Conservation (phyloP, 768 basidiomycete species). For the Rhizopogon salebrosus region DNA sequence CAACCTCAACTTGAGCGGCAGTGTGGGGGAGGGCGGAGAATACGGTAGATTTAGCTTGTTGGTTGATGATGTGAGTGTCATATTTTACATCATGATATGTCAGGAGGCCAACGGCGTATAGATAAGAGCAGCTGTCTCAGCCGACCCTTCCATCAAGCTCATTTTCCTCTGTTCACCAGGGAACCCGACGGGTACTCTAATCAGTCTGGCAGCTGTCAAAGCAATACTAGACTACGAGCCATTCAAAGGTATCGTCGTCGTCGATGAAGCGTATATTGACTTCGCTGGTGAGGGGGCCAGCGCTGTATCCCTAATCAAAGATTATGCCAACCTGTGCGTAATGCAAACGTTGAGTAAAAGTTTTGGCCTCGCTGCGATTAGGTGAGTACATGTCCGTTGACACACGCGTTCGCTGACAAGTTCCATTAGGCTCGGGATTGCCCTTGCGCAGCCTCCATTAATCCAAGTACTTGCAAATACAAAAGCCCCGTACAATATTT, state of each 20-base stretch:
- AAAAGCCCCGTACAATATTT: constrained; percentile 97
- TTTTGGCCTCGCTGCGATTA: constrained; percentile 92
- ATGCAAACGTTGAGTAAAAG: constrained; percentile 96
- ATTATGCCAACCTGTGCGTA: constrained; percentile 89
- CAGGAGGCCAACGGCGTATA: constrained; percentile 23
- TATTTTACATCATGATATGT: not conserved
- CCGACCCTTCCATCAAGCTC: constrained; percentile 79
- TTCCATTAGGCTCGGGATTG: constrained; percentile 71
- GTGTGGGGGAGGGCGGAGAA: constrained; percentile 68
- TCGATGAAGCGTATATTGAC: constrained; percentile 98
- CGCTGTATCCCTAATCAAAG: constrained; percentile 64
- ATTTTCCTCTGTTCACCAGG: constrained; percentile 96
- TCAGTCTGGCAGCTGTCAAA: constrained; percentile 67
- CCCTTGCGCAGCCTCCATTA: constrained; percentile 83
- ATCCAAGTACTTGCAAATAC: constrained; percentile 91
- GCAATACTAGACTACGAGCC: constrained; percentile 68
- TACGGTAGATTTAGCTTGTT: constrained; percentile 67
- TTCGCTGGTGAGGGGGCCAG: constrained; percentile 64
- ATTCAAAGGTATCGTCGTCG: constrained; percentile 88
- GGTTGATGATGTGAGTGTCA: constrained; percentile 61
- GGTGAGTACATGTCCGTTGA: constrained; percentile 44
- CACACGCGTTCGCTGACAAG: not conserved
- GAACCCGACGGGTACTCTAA: constrained; percentile 89
- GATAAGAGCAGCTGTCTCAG: constrained; percentile 66
- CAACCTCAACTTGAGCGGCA: constrained; percentile 55